Evolutionary conservation across 148 eudicot genomes (phyloP).

Genomic region (Mesembryanthemum crystallinum): DNA sequence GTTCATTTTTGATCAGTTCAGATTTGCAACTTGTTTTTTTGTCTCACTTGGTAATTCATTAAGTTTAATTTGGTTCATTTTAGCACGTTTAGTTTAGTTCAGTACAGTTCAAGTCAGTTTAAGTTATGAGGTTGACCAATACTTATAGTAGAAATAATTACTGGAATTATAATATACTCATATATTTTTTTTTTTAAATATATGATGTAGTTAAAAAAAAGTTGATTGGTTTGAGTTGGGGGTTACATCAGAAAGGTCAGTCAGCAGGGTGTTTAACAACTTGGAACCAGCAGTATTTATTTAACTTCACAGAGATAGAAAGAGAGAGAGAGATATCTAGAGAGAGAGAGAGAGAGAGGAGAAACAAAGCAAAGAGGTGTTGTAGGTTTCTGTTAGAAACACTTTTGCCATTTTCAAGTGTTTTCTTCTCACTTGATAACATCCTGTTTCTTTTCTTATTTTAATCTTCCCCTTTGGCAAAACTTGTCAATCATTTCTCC

Average conservation of each 20-base stretch:
- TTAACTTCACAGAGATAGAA: background rate
- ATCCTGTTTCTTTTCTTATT: background rate
- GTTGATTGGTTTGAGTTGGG: slow-evolving; percentile 1
- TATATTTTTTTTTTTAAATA: background rate
- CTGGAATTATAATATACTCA: no score
- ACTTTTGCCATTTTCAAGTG: background rate
- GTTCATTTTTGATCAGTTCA: no score
- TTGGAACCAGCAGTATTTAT: slow-evolving; percentile 15
- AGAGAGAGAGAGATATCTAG: background rate
- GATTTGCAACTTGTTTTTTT: no score
- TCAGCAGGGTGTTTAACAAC: slow-evolving; percentile 23
- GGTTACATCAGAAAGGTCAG: slow-evolving; percentile 21
- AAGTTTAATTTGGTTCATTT: no score
- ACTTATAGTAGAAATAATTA: no score
- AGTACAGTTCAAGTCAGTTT: no score
- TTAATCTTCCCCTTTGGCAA: slow-evolving; percentile 10
- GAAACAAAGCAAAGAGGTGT: background rate
- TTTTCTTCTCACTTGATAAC: slow-evolving; percentile 4
- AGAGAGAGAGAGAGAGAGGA: background rate
- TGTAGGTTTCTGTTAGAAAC: slow-evolving; percentile 21
- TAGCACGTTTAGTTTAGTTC: no score
- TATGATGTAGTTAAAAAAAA: background rate
- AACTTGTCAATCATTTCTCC: slow-evolving; percentile 31
- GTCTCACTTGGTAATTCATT: no score
- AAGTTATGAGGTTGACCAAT: no score